A percentile compares a stretch with the other conserved stretches of the same genome.
phyloP scores from a whole-genome alignment of 805 yeast genomes.

The Metschnikowia reukaufii region DNA sequence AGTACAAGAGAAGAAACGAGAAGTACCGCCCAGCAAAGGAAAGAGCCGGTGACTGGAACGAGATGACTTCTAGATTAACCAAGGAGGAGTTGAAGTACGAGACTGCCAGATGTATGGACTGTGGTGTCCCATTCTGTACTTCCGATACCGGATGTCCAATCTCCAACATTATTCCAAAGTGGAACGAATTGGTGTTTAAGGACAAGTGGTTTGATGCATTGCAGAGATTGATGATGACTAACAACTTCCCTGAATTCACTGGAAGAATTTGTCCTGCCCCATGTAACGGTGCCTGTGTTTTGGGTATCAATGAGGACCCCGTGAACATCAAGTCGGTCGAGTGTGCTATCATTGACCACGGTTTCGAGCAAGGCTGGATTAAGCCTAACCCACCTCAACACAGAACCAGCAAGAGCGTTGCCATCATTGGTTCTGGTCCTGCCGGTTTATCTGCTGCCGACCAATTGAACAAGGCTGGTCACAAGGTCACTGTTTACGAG shows the following conservation, averaged over 20 bases:
- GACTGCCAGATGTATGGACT: conserved; percentile 98
- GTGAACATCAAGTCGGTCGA: conserved; percentile 96
- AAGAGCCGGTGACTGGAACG: conserved; percentile 90
- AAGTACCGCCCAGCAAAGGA: conserved; percentile 74
- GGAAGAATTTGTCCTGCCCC: conserved; percentile 99
- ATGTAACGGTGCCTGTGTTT: conserved; percentile 92
- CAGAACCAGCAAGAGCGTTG: conserved; percentile 85
- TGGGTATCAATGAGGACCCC: conserved; percentile 91
- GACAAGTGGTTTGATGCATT: conserved; percentile 94
- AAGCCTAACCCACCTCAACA: conserved; percentile 72
- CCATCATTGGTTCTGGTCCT: conserved; percentile 95
- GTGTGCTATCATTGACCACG: conserved; percentile 94
- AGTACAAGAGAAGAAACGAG: conserved; percentile 86
- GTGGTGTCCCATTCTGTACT: conserved; percentile 99
- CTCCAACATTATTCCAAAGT: conserved; percentile 94
- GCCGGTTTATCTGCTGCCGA: conserved; percentile 97
- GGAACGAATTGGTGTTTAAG: conserved; percentile 94
- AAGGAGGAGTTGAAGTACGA: conserved; percentile 86
- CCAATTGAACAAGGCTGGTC: conserved; percentile 96
- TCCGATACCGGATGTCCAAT: conserved; percentile 98
- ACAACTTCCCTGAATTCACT: conserved; percentile 98
- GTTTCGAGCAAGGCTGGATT: conserved; percentile 96
- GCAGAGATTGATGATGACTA: conserved; percentile 89
- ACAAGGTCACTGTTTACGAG: conserved; percentile 86
- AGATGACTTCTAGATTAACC: conserved; percentile 74